Conservation (phyloP, 495 filamentous ascomycete genomes). For the Lophiotrema nucula region DNA sequence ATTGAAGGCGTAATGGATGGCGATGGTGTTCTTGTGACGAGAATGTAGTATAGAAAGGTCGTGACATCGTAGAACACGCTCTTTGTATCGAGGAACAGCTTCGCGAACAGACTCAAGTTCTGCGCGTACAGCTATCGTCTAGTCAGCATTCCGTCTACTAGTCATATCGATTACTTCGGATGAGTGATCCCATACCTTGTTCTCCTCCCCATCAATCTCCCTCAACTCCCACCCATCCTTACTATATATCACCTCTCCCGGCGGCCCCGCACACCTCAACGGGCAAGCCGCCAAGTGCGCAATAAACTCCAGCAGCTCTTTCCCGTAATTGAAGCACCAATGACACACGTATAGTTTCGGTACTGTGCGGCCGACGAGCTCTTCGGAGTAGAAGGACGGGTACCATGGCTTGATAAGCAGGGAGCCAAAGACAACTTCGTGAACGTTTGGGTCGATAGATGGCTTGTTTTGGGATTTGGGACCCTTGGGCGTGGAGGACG, state of each 20-base stretch:
- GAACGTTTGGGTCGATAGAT: constrained; percentile 40
- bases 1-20: constrained; percentile 16
- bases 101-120: constrained; percentile 94
- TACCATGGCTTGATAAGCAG: constrained; percentile 49
- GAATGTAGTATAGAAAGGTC: constrained; percentile 92
- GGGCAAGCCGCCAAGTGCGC: constrained; percentile 47
- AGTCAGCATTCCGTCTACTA: not conserved
- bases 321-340: constrained; percentile 89
- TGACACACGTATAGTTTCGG: constrained; percentile 82
- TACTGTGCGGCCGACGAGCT: constrained; percentile 38
- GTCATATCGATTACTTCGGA: constrained; percentile 36
- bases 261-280: not conserved
- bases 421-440: constrained; percentile 47
- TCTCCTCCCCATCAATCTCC: constrained; percentile 84
- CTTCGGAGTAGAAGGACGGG: constrained; percentile 48
- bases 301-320: constrained; percentile 61
- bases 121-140: constrained; percentile 72
- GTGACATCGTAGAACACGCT: constrained; percentile 96
- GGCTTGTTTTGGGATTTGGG: not conserved
- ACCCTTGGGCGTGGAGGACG: not conserved
- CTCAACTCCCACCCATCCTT: constrained; percentile 44
- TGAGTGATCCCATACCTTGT: constrained; percentile 60
- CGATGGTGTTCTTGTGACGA: constrained; percentile 61
- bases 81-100: constrained; percentile 96
- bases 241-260: not conserved